Conservation (phyloP, 1,284 basidiomycete species). For the Apiotrichum akiyoshidainum region DNA sequence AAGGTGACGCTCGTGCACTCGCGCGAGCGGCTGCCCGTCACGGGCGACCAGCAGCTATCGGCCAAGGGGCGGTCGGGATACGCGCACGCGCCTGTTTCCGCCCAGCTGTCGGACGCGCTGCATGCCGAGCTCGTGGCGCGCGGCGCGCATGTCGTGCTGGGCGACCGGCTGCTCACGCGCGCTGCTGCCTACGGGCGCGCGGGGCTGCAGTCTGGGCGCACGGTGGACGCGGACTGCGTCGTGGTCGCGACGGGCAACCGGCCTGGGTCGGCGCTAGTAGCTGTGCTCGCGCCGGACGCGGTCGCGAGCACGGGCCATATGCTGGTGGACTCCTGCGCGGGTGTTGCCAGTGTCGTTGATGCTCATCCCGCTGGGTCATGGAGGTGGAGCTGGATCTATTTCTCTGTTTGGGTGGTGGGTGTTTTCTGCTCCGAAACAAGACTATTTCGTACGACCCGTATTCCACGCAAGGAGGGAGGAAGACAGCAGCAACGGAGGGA, state of each 20-base stretch:
- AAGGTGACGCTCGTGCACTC: no score
- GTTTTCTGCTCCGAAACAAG: no score
- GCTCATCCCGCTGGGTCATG: constrained; percentile 4
- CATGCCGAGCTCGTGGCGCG: constrained; percentile 35
- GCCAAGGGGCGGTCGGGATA: no score
- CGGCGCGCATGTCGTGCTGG: constrained; percentile 44
- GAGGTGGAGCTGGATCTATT: no score
- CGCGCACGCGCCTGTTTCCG: constrained; percentile 9
- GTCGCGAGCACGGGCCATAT: constrained; percentile 42
- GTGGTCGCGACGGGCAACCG: constrained; percentile 49
- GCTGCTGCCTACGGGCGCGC: constrained; percentile 14
- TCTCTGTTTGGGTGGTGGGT: no score
- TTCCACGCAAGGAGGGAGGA: no score
- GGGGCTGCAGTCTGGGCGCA: constrained; percentile 30
- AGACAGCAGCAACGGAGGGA: no score
- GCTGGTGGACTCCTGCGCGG: constrained; percentile 32
- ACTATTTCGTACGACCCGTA: no score
- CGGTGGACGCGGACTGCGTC: constrained; percentile 50
- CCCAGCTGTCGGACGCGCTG: constrained; percentile 29
- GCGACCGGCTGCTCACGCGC: constrained; percentile 42
- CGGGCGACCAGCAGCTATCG: no score
- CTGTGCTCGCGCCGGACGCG: constrained; percentile 33
- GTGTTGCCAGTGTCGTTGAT: neutral
- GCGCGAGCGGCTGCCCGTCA: constrained; percentile 35
- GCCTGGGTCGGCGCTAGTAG: constrained; percentile 33